Evolutionary conservation across 805 yeast species (phyloP).

Genomic region (Grigorovia humatica): DNA sequence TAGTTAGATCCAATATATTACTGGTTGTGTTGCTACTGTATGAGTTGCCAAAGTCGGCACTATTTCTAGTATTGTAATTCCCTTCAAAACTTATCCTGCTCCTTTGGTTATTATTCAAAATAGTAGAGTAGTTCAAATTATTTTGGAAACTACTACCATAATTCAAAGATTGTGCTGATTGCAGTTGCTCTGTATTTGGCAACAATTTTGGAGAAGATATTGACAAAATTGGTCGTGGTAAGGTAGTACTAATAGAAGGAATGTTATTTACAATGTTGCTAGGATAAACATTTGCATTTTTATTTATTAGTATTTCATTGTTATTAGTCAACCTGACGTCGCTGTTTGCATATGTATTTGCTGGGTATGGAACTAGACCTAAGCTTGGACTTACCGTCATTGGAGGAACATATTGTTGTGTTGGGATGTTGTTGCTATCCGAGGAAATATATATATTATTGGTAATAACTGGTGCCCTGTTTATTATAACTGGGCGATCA

Average conservation of each 20-base stretch:
- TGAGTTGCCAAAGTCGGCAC: not conserved
- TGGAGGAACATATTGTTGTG: not conserved
- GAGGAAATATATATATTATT: not conserved
- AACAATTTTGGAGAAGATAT: not conserved
- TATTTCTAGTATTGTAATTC: not conserved
- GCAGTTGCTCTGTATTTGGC: not conserved
- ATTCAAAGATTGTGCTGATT: not conserved
- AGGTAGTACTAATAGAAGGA: not conserved
- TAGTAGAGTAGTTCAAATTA: not conserved
- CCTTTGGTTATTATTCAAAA: not conserved
- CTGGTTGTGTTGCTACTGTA: not conserved
- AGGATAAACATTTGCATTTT: not conserved
- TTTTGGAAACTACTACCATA: not conserved
- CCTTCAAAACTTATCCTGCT: not conserved
- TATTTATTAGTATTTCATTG: not conserved
- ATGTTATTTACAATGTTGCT: not conserved
- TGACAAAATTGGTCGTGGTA: not conserved
- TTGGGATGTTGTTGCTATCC: not conserved
- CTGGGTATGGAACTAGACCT: not conserved
- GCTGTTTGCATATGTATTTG: not conserved
- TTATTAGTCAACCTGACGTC: not conserved
- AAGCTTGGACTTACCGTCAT: not conserved
- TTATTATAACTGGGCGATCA: no score
- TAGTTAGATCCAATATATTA: not conserved
- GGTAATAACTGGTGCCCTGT: not conserved